Base-by-base conservation (phyloP, 176 grass and related monocot species). In the Musa schizocarpa region DNA sequence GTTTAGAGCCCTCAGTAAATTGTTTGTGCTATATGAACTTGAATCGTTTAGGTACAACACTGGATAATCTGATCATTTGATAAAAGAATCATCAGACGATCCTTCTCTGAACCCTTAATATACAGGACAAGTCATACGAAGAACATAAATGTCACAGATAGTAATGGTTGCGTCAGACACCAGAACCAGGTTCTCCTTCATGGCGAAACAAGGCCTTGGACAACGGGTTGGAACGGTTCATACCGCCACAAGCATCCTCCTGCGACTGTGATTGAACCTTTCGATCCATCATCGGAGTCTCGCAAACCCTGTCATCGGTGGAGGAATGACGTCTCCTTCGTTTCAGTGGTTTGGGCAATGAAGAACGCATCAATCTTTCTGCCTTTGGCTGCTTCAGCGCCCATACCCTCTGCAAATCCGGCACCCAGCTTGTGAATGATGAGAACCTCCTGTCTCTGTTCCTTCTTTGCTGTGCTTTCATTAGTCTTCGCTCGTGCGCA, bases 391-490 rank as follows among this genome's bases (percentile, higher is more conserved):
- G 85, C 77, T 91, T 91, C 25, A 89, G 86, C 29, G 95, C 82
- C 90, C 95, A 99, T 50, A 94, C 82, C 22, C 86, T 90, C 51
- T 81, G 82, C 70, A 99, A 86, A 75, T 99, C 86, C 1, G 95
- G 95, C 50, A 89, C 78, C 86, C 88, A 94, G 73, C 95, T 99
- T 9, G 95, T 99, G 84, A 91, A 94, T 11, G 90, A 94, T 22
- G 86, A 87, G 63, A 93, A 54, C 51, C 91, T 81, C 69, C 87
- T 72, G 56, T 96, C 79, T 48, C 93, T 87, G 68, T 92, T 76
- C 52, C 89, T 87, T 64, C 89, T 85, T 76, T 89, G 88, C 71
- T 79, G 83, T 43, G 88, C 90, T 77, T 80, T 83, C 9, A 75
- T 72, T 85, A 85, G 78, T 71, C 76, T 78, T 49, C 69, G 72